Conservation (phyloP, 768 basidiomycete species). For the Lactarius hatsudake region DNA sequence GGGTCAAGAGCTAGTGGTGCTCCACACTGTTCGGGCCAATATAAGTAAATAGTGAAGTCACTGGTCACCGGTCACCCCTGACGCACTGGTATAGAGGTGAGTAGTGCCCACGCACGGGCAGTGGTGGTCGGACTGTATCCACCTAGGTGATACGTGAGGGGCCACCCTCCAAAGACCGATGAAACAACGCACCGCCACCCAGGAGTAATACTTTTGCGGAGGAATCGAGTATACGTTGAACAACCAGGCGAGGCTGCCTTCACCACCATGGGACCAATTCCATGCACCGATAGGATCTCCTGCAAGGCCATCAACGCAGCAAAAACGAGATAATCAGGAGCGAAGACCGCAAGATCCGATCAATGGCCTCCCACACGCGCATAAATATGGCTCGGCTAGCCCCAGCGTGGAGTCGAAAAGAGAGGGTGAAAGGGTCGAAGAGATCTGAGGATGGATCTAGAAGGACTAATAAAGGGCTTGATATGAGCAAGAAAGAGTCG, state of each 20-base stretch:
- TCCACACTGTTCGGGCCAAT: constrained; percentile 43
- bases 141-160: constrained; percentile 40
- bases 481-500: neutral
- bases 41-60: neutral
- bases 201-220: constrained; percentile 69
- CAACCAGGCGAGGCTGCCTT: constrained; percentile 66
- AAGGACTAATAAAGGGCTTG: constrained; percentile 16
- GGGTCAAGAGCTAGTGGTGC: constrained; percentile 54
- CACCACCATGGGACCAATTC: constrained; percentile 62
- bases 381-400: constrained; percentile 61
- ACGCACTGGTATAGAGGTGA: constrained; percentile 74
- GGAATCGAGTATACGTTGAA: constrained; percentile 46
- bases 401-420: constrained; percentile 73
- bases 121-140: constrained; percentile 84
- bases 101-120: constrained; percentile 81
- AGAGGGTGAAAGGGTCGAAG: constrained; percentile 66
- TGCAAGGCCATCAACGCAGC: constrained; percentile 83
- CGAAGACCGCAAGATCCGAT: constrained; percentile 58
- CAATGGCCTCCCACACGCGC: constrained; percentile 61
- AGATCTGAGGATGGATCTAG: constrained; percentile 23
- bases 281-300: constrained; percentile 77
- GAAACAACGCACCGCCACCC: constrained; percentile 58
- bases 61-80: neutral
- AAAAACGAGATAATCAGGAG: constrained; percentile 79
- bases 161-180: neutral